Percentiles rank a stretch among this genome's conserved stretches.
Conservation (phyloP, 768 basidiomycete genomes). For the Neoboletus brunneissimus region DNA sequence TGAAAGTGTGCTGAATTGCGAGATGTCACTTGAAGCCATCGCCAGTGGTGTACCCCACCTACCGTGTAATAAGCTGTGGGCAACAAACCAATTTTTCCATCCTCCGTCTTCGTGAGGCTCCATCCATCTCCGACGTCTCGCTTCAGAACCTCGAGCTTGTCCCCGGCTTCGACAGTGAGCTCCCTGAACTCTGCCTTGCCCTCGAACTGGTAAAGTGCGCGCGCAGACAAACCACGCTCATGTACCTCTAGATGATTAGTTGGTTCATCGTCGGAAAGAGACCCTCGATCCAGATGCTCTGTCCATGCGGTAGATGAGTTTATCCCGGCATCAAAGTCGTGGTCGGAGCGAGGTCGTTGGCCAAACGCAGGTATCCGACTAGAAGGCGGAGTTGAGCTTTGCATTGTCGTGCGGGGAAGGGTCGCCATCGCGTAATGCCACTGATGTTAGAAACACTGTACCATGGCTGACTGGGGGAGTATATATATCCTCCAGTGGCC, state of each 20-base stretch:
- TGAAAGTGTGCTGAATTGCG: conserved; percentile 56
- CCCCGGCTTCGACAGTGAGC: conserved; percentile 64
- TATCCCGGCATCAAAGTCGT: conserved; percentile 71
- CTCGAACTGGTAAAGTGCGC: conserved; percentile 71
- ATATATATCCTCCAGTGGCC: conserved; percentile 4
- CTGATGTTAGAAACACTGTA: neutral
- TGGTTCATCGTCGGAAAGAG: conserved; percentile 54
- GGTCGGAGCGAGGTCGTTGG: conserved; percentile 29
- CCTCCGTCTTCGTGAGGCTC: conserved; percentile 63
- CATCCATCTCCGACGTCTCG: conserved; percentile 76
- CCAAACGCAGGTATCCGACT: conserved; percentile 10
- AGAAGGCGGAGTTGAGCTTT: conserved; percentile 16
- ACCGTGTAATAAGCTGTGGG: conserved; percentile 75
- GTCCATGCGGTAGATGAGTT: conserved; percentile 80
- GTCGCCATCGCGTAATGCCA: conserved; percentile 32
- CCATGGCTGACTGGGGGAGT: neutral
- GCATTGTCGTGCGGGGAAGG: conserved; percentile 34
- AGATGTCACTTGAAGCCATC: neutral
- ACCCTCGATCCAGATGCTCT: conserved; percentile 48
- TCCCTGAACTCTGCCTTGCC: conserved; percentile 76
- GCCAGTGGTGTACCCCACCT: conserved; percentile 20
- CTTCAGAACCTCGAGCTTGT: conserved; percentile 65
- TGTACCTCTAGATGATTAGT: conserved; percentile 33
- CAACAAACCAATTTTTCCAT: conserved; percentile 64
- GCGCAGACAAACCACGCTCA: conserved; percentile 47